Percentiles rank a stretch among this genome's conserved stretches.
phyloP scores from a whole-genome alignment of 2,329 filamentous ascomycete species.

The Cytospora paraplurivora region DNA sequence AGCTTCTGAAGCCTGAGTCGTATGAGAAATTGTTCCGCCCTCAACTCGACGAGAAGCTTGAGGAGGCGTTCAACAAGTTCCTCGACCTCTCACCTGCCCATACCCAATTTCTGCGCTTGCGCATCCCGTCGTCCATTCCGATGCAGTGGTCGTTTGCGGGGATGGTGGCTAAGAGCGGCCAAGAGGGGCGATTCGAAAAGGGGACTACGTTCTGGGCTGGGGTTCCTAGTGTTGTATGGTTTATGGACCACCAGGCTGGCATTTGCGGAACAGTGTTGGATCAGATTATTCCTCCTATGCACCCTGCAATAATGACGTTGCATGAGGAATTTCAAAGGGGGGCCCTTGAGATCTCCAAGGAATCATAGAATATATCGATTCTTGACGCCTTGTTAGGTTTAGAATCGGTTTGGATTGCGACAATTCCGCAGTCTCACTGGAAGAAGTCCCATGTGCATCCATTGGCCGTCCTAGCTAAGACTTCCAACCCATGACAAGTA shows the following conservation, averaged over 20 bases:
- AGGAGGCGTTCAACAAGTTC: constrained; percentile 33
- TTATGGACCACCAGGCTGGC: constrained; percentile 34
- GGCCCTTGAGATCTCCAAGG: neutral
- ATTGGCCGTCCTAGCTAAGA: too few species aligned
- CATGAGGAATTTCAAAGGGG: constrained; percentile 34
- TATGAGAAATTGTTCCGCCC: constrained; percentile 35
- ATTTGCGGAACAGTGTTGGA: constrained; percentile 33
- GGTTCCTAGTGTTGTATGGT: constrained; percentile 32
- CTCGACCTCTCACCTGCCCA: constrained; percentile 28
- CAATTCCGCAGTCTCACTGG: too few species aligned
- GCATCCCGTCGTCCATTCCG: constrained; percentile 30
- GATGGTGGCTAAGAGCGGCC: constrained; percentile 32
- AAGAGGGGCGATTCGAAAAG: constrained; percentile 30
- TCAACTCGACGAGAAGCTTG: constrained; percentile 33
- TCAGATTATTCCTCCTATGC: constrained; percentile 34
- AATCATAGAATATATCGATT: neutral
- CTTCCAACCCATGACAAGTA: too few species aligned
- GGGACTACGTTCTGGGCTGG: constrained; percentile 34
- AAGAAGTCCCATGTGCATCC: too few species aligned
- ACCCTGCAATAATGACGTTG: constrained; percentile 30
- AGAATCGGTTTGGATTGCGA: too few species aligned
- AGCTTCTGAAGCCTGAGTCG: constrained; percentile 30
- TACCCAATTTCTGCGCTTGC: constrained; percentile 29
- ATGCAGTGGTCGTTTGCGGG: constrained; percentile 36
- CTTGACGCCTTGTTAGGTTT: too few species aligned